Evolutionary conservation across 1,284 basidiomycete species (phyloP), one percentile per base, ranked within the genome.

Genomic region (Ceratobasidium sp.): DNA sequence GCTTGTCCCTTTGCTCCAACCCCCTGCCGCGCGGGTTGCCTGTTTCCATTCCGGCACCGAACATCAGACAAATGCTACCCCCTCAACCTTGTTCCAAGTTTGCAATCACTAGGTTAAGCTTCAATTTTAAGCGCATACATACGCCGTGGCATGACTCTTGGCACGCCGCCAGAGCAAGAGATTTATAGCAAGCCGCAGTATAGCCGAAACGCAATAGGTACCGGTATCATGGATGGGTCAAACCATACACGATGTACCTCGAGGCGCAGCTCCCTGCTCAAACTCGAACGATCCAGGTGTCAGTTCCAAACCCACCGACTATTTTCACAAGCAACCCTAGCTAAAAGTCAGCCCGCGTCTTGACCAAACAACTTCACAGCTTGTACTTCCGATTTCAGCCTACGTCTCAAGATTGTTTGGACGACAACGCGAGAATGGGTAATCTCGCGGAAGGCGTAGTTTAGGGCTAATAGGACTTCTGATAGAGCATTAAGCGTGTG

Each of bases 401-500:
- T 44, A 18, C 16, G 16, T 60, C 57, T 64, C 60, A 5, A 64
- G 7, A 16, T 44, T 64, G 8, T 64, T 64, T 64, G 60, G 60
- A 23, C 60, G 38, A 64, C 57, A 33, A 38, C 60, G 60, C 60
- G 12, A 64, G 60, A 44, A 62, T 35, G 60, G 48, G 60, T 44
- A 64, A 64, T 33, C 38, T 64, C 12, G 57, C 18, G 30, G 30
- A 64, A 41, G 35, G 16, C 35, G 18, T 20, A 41, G 35, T 20
- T 60, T 38, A 64, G 60, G 60, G 60, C 35, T 64, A 64, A 41
- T 44, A 23, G n/a, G 12, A 64, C 60, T 20, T 64, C 38, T 64
- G 60, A 64, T 44, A 64, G 60, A 41, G 38, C 35, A 64, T 64
- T 64, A 64, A 64, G 60, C 60, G 60, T 64, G 60, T 23, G 35